phyloP scores from a whole-genome alignment of 2,329 filamentous ascomycete genomes.

The Fusarium sp. region DNA sequence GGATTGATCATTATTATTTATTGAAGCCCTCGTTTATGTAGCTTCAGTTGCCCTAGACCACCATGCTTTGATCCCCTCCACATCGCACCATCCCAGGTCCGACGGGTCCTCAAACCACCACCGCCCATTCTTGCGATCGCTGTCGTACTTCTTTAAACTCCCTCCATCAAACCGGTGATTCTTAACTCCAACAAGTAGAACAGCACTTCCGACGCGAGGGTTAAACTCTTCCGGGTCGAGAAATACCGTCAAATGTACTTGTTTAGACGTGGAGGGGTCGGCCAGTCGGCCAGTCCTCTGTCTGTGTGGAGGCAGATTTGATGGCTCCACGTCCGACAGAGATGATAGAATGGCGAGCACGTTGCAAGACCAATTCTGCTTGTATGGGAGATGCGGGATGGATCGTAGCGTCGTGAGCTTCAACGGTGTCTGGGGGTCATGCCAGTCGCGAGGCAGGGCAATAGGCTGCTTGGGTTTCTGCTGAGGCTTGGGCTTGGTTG shows the following conservation, averaged over 20 bases:
- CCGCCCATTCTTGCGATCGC: constrained; percentile 46
- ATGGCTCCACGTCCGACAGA: constrained; percentile 60
- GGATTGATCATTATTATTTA: neutral
- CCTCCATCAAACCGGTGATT: constrained; percentile 66
- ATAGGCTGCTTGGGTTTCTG: constrained; percentile 42
- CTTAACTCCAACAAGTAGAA: constrained; percentile 65
- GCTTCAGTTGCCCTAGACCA: constrained; percentile 49
- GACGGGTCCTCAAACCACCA: constrained; percentile 66
- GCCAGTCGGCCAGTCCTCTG: constrained; percentile 63
- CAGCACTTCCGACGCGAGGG: constrained; percentile 59
- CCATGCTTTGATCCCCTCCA: constrained; percentile 57
- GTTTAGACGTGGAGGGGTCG: constrained; percentile 63
- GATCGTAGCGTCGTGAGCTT: constrained; percentile 62
- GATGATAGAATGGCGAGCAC: constrained; percentile 62
- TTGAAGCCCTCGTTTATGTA: neutral
- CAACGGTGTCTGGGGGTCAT: constrained; percentile 55
- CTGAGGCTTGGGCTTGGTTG: constrained; percentile 19
- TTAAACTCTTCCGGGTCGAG: constrained; percentile 61
- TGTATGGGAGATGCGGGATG: constrained; percentile 64
- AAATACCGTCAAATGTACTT: constrained; percentile 65
- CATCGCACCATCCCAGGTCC: constrained; percentile 62
- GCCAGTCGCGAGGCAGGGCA: constrained; percentile 54
- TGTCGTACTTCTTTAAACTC: constrained; percentile 57
- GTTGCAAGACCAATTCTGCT: constrained; percentile 68
- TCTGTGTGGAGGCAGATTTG: constrained; percentile 59